These are phyloP conservation scores for Leptosphaerulina australis DNA, from an alignment of 2,329 filamentous ascomycete species.

Conservation along the genomic window DNA sequence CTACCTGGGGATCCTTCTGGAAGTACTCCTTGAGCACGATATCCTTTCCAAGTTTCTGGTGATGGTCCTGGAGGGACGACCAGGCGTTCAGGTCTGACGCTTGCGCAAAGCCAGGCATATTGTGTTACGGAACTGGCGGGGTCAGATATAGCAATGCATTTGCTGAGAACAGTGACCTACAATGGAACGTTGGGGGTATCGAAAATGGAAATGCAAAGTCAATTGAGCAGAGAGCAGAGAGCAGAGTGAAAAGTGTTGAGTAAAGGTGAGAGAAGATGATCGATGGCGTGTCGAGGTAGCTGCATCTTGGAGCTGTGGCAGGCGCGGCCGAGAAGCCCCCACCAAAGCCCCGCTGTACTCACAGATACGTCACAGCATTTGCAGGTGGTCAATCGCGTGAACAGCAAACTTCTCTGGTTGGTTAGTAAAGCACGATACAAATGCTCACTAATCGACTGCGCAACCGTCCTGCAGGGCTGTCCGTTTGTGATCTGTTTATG, in stretches of 20 bases:
- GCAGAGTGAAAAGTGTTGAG: slow-evolving; percentile 9
- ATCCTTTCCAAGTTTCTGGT: slow-evolving; percentile 81
- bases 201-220: slow-evolving; percentile 18
- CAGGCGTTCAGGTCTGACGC: slow-evolving; percentile 85
- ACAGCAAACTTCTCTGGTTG: slow-evolving; percentile 26
- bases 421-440: slow-evolving; percentile 32
- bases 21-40: slow-evolving; percentile 95
- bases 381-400: slow-evolving; percentile 9
- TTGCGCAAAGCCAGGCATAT: slow-evolving; percentile 73
- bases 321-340: slow-evolving; percentile 29
- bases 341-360: slow-evolving; percentile 16
- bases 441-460: slow-evolving; percentile 34
- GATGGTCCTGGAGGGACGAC: slow-evolving; percentile 89
- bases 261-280: slow-evolving; percentile 7
- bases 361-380: slow-evolving; percentile 32
- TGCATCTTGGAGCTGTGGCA: slow-evolving; percentile 19
- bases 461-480: neutral
- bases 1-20: slow-evolving; percentile 71
- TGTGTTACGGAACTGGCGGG: slow-evolving; percentile 37
- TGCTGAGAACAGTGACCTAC: slow-evolving; percentile 7
- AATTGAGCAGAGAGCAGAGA: slow-evolving; percentile 20
- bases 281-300: slow-evolving; percentile 19
- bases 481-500: neutral
- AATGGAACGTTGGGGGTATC: slow-evolving; percentile 23
- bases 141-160: slow-evolving; percentile 22